A percentile compares a stretch with the other conserved stretches of the same genome.
phyloP scores from a whole-genome alignment of 1,284 basidiomycete genomes.

The Marasmius fiardii region DNA sequence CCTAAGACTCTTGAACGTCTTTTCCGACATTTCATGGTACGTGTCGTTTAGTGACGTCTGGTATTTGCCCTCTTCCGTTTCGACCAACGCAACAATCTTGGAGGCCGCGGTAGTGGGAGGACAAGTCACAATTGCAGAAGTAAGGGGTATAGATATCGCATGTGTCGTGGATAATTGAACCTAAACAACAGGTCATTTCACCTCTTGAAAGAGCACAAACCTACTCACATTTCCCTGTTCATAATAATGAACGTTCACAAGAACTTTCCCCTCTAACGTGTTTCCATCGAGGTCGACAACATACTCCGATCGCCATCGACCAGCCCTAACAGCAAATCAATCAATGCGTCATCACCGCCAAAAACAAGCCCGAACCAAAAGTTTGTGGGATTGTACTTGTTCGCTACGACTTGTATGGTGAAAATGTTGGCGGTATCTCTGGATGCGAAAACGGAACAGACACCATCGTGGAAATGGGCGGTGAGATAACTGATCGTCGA shows the following conservation, averaged over 20 bases:
- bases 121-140: conserved; percentile 48
- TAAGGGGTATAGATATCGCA: conserved; percentile 60
- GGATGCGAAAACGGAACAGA: conserved; percentile 65
- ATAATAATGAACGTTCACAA: conserved; percentile 91
- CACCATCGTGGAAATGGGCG: conserved; percentile 78
- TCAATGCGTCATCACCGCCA: conserved; percentile 19
- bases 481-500: conserved; percentile 67
- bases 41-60: conserved; percentile 76
- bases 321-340: conserved; percentile 59
- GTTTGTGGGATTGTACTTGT: conserved; percentile 90
- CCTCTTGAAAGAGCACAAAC: neutral
- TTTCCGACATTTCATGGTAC: conserved; percentile 86
- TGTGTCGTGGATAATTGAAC: conserved; percentile 86
- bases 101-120: conserved; percentile 54
- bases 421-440: conserved; percentile 45
- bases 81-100: conserved; percentile 80
- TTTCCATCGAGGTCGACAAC: conserved; percentile 54
- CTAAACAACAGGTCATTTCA: conserved; percentile 35
- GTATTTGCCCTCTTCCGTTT: conserved; percentile 73
- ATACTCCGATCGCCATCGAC: conserved; percentile 88
- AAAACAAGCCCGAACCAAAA: conserved; percentile 73
- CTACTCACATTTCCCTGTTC: conserved; percentile 89
- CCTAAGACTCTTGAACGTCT: conserved; percentile 86
- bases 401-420: conserved; percentile 82
- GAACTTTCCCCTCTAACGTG: conserved; percentile 60